phyloP scores from a whole-genome alignment of 768 basidiomycete genomes.

The Panaeolus papilionaceus region DNA sequence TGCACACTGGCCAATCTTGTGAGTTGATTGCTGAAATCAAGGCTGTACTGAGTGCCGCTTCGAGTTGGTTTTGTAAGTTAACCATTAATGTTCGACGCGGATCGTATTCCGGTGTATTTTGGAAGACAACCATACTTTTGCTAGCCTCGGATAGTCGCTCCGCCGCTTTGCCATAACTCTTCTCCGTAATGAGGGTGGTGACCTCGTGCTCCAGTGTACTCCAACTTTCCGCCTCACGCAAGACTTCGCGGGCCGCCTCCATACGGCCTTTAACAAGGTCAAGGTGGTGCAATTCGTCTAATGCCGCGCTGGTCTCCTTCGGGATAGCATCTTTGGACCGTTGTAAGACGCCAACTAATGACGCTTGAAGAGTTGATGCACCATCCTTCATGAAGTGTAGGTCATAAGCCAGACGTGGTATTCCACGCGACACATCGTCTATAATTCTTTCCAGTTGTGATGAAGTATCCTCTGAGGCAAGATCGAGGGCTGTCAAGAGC shows the following conservation, averaged over 20 bases:
- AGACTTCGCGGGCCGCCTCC: constrained; percentile 88
- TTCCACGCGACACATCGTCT: constrained; percentile 89
- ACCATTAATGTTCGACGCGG: constrained; percentile 85
- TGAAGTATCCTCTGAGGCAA: constrained; percentile 89
- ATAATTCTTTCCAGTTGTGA: constrained; percentile 86
- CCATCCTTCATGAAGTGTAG: constrained; percentile 97
- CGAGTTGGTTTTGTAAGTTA: constrained; percentile 94
- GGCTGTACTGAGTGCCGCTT: constrained; percentile 90
- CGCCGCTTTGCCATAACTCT: constrained; percentile 88
- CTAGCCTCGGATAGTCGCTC: constrained; percentile 89
- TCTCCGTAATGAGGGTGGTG: constrained; percentile 79
- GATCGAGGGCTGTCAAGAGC: constrained; percentile 80
- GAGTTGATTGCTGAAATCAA: constrained; percentile 86
- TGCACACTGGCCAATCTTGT: constrained; percentile 76
- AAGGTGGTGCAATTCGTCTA: constrained; percentile 80
- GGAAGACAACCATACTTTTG: constrained; percentile 90
- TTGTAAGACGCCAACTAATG: constrained; percentile 66
- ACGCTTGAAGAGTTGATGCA: constrained; percentile 75
- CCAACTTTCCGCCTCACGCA: constrained; percentile 97
- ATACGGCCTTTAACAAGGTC: constrained; percentile 86
- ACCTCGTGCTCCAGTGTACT: constrained; percentile 94
- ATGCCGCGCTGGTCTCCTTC: constrained; percentile 63
- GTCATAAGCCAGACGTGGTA: constrained; percentile 93
- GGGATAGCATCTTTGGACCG: constrained; percentile 59
- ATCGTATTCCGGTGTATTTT: constrained; percentile 92